Base-by-base conservation (phyloP, 768 basidiomycete species). In the Auricularia cornea region DNA sequence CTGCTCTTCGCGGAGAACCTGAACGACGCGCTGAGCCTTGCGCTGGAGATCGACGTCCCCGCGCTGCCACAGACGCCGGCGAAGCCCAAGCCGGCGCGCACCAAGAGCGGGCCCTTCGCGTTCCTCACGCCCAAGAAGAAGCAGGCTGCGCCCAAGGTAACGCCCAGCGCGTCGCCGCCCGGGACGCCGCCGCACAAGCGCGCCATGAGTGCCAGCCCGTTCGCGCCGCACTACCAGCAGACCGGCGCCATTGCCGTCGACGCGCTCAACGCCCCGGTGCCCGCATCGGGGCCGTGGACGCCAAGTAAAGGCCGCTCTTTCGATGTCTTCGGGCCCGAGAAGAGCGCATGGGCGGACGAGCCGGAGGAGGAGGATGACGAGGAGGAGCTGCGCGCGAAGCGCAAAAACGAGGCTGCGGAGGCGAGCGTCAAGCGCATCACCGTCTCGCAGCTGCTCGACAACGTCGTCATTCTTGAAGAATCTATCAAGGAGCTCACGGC, bases 401-500 rank as follows among this genome's bases (percentile, higher is more conserved):
- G 71, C 60, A 65, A 65, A 40, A 18, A 8, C 38, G 71, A 74
- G 44, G 71, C 71, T 62, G 64, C 67, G 65, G 65, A 68, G 60
- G 62, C 52, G 20, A 38, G 18, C 54, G 60, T 51, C 59, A 68
- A 70, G 59, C 76, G 72, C 33, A 81, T 95, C 30, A 92, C 90
- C 8, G 78, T 98, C 60, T 94, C 92, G 54, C 86, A 83, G 66
- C 72, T 98, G 62, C 76, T 98, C 72, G 96, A 98, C 72, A 98
- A 98, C 70, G 89, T 95, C 32, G 94, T 98, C 32, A 87, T 98
- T 44, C 72, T 98, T 66, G 96, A 98, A 74, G 96, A 98, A 74
- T 89, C 88, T 65, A 89, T 98, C 70, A 98, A 98, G 76, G 96
- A 98, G 73, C 77, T 94, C 35, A 85, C 86, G 16, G 90, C 92